Evolutionary conservation across 2,329 filamentous ascomycete genomes (phyloP).

Genomic region (Fusarium sp.): DNA sequence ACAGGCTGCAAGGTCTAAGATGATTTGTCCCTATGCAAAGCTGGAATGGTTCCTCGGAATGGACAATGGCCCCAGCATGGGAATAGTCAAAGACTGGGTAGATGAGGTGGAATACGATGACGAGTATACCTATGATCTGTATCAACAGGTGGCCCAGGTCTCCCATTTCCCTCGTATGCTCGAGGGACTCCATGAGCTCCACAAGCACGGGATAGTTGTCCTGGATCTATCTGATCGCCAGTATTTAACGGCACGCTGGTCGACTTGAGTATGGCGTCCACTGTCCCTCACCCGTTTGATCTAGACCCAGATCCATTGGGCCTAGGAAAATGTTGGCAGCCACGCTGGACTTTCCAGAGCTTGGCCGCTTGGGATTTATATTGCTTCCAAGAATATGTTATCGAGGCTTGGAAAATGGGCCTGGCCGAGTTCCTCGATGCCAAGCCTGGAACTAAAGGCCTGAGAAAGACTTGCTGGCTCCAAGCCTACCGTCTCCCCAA

Average conservation of each 20-base stretch:
- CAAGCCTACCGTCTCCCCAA: background rate
- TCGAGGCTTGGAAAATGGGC: background rate
- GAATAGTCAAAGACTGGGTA: conserved; percentile 20
- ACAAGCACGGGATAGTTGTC: conserved; percentile 1
- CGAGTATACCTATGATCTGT: background rate
- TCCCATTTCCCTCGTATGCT: conserved; percentile 6
- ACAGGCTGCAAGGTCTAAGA: background rate
- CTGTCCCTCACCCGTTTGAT: conserved; percentile 3
- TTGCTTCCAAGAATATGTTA: background rate
- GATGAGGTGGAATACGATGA: background rate
- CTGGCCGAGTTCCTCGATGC: background rate
- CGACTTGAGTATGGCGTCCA: background rate
- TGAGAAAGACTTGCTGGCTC: background rate
- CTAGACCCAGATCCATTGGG: background rate
- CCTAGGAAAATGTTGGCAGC: background rate
- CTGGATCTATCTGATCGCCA: background rate
- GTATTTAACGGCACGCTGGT: conserved; percentile 14
- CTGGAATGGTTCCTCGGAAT: background rate
- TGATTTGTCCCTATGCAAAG: accelerated
- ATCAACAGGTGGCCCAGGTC: background rate
- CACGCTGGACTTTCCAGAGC: conserved; percentile 7
- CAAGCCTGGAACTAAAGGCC: background rate
- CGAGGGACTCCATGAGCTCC: background rate
- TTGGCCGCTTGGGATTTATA: conserved; percentile 7
- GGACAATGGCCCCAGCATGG: background rate